These are phyloP conservation scores for Lepiota brunneoincarnata DNA, from an alignment of 768 basidiomycete genomes.

Conservation along the genomic window DNA sequence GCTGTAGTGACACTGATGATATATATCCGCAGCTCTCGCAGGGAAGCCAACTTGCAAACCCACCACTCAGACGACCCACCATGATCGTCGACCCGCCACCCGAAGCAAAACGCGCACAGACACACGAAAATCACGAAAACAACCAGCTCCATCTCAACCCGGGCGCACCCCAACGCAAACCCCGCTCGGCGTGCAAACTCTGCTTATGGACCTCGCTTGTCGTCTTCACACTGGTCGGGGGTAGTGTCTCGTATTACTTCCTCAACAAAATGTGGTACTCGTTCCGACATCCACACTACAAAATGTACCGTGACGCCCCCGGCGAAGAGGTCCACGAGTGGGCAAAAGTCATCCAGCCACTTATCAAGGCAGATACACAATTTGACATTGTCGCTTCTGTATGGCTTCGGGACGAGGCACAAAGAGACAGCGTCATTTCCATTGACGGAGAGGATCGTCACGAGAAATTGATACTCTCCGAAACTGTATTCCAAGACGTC, in stretches of 20 bases:
- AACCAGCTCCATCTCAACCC: conserved; percentile 4
- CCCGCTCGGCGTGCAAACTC: conserved; percentile 6
- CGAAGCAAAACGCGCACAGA: not conserved
- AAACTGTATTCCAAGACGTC: conserved; percentile 26
- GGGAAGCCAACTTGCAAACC: not conserved
- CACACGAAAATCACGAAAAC: not conserved
- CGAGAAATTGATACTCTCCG: conserved; percentile 23
- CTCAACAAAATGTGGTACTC: not conserved
- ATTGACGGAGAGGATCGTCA: conserved; percentile 1
- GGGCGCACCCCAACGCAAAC: conserved; percentile 8
- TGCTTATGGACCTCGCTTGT: not conserved
- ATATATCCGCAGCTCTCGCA: no score
- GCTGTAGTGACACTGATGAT: no score
- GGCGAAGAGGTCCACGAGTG: not conserved
- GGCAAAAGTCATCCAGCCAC: conserved; percentile 16
- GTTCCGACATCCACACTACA: conserved; percentile 3
- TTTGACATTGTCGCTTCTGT: conserved; percentile 20
- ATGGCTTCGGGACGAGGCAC: conserved; percentile 12
- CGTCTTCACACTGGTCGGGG: not conserved
- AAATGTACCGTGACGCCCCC: conserved; percentile 2
- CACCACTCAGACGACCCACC: not conserved
- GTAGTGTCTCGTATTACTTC: not conserved
- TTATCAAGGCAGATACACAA: conserved; percentile 12
- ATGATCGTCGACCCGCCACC: conserved; percentile 1
- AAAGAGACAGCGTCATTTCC: not conserved